Percentiles rank a stretch among this genome's conserved stretches.
Evolutionary conservation across 495 filamentous ascomycete species (phyloP).

Genomic region (Geoglossum glabrum): DNA sequence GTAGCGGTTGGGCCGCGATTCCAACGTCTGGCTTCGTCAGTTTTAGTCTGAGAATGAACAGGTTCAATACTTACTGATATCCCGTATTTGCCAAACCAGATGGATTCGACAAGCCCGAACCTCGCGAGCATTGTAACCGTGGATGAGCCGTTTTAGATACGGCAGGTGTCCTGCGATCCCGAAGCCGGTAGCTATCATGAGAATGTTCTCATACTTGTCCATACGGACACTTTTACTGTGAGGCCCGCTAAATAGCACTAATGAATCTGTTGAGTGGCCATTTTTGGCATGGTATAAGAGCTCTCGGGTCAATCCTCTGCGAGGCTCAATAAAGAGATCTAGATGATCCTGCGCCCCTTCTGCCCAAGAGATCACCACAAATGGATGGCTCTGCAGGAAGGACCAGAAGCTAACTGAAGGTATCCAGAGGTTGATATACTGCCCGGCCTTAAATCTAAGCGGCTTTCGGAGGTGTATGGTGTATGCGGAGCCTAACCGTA

Average conservation of each 20-base stretch:
- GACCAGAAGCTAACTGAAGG: conserved; percentile 11
- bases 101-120: conserved; percentile 5
- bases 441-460: conserved; percentile 12
- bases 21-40: no score
- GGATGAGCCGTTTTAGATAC: conserved; percentile 18
- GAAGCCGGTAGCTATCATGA: conserved; percentile 15
- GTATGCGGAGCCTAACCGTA: no score
- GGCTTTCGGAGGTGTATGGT: conserved; percentile 5
- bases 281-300: conserved; percentile 8
- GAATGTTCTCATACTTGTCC: conserved; percentile 14
- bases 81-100: background rate
- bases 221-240: conserved; percentile 13
- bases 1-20: no score
- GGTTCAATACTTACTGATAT: no score
- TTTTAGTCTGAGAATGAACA: no score
- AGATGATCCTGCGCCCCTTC: conserved; percentile 3
- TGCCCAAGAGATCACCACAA: conserved; percentile 7
- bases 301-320: conserved; percentile 12
- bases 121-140: conserved; percentile 16
- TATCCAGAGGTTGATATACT: conserved; percentile 15
- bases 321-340: conserved; percentile 6
- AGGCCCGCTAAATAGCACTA: conserved; percentile 15
- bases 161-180: conserved; percentile 13
- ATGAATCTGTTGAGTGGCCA: background rate
- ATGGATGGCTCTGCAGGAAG: conserved; percentile 6